These are phyloP conservation scores for Wickerhamomyces silvicola DNA, from an alignment of 805 yeast genomes.

Conservation along the genomic window DNA sequence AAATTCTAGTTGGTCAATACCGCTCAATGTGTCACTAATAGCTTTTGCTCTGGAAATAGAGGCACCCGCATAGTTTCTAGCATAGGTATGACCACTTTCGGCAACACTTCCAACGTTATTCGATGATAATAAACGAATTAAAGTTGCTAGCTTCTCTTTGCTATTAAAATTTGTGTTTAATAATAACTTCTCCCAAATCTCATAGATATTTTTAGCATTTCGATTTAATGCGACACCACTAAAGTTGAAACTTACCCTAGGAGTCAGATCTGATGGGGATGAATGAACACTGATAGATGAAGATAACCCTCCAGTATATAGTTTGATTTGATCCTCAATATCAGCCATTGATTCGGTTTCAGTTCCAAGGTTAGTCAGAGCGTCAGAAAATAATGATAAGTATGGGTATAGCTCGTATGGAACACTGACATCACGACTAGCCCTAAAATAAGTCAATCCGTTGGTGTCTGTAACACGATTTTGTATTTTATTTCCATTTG, in stretches of 20 bases:
- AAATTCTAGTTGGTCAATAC: conserved; percentile 73
- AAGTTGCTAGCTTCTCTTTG: conserved; percentile 60
- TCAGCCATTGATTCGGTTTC: conserved; percentile 59
- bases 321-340: conserved; percentile 77
- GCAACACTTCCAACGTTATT: conserved; percentile 77
- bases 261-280: conserved; percentile 43
- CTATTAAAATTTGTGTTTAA: conserved; percentile 61
- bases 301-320: conserved; percentile 78
- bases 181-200: conserved; percentile 65
- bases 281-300: conserved; percentile 53
- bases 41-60: conserved; percentile 53
- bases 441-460: conserved; percentile 73
- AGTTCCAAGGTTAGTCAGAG: conserved; percentile 88
- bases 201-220: conserved; percentile 54
- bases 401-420: conserved; percentile 62
- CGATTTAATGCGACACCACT: conserved; percentile 66
- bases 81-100: conserved; percentile 83
- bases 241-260: conserved; percentile 49
- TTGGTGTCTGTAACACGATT: conserved; percentile 64
- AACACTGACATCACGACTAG: conserved; percentile 53
- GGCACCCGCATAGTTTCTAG: conserved; percentile 61
- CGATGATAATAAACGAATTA: conserved; percentile 68
- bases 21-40: conserved; percentile 58
- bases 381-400: conserved; percentile 70
- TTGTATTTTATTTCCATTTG: conserved; percentile 25